Conservation (phyloP, 148 eudicot genomes). For the Tetragonia tetragonoides region DNA sequence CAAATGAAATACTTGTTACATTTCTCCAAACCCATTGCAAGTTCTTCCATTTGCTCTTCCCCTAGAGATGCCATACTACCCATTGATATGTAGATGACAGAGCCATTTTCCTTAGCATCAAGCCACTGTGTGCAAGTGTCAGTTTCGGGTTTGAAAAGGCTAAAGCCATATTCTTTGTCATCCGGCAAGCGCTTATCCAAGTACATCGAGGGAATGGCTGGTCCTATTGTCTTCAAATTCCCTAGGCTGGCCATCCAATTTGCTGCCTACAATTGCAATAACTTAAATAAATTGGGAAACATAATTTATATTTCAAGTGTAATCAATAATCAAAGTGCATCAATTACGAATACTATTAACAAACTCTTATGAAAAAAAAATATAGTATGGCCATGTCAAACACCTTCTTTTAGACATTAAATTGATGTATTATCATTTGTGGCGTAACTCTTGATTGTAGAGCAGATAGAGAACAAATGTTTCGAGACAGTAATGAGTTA, state of each 20-base stretch:
- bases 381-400: too few relatives aligned
- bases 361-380: too few relatives aligned
- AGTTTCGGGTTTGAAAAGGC: slow-evolving; percentile 29
- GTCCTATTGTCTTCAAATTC: slow-evolving; percentile 36
- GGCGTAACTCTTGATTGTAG: too few relatives aligned
- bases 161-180: slow-evolving; percentile 42
- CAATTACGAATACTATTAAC: background rate
- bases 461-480: too few relatives aligned
- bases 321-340: background rate
- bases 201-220: slow-evolving; percentile 10
- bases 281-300: background rate
- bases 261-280: slow-evolving; percentile 28
- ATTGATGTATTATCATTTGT: too few relatives aligned
- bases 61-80: too few relatives aligned
- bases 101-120: too few relatives aligned
- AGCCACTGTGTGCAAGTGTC: slow-evolving; percentile 14
- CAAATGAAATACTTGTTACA: slow-evolving; percentile 41
- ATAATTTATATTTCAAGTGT: too few relatives aligned
- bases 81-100: too few relatives aligned
- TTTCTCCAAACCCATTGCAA: slow-evolving; percentile 37
- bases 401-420: too few relatives aligned
- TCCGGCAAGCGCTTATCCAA: slow-evolving; percentile 40
- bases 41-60: slow-evolving; percentile 29
- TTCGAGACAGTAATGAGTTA: too few relatives aligned
- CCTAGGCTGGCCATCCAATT: slow-evolving; percentile 38